Evolutionary conservation across 345 rosid species (phyloP).

Genomic region (Populus davidiana): DNA sequence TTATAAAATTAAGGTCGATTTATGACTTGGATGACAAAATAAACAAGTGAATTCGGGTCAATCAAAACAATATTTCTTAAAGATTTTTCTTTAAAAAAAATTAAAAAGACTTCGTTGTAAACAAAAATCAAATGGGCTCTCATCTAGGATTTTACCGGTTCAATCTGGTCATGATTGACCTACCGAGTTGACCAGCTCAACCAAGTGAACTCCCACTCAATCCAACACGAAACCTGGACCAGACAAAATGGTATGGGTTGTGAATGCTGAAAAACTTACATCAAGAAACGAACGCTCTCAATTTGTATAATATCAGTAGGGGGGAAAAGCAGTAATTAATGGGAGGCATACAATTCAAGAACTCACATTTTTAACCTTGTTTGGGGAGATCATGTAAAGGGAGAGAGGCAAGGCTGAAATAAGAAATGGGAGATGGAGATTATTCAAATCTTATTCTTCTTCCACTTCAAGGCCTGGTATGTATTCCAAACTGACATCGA

Average conservation of each 20-base stretch:
- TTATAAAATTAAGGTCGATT: no score
- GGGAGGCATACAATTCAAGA: not conserved
- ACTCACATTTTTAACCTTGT: not conserved
- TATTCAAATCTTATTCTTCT: constrained; percentile 33
- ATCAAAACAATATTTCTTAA: no score
- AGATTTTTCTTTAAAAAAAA: no score
- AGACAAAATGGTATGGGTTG: no score
- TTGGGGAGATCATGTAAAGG: not conserved
- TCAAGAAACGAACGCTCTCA: not conserved
- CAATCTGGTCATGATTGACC: accelerated
- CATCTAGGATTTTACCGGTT: no score
- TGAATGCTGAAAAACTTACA: not conserved
- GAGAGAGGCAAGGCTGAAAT: not conserved
- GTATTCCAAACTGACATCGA: constrained; percentile 89
- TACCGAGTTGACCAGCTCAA: no score
- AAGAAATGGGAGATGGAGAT: not conserved
- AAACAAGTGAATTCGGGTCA: no score
- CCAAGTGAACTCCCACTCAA: no score
- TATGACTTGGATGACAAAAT: no score
- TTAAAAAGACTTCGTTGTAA: no score
- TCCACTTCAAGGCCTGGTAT: constrained; percentile 86
- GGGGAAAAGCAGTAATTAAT: not conserved
- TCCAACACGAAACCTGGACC: no score
- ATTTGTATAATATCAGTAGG: not conserved
- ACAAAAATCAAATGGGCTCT: no score